Conservation (phyloP, 805 yeast genomes). For the Wickerhamomyces alni region DNA sequence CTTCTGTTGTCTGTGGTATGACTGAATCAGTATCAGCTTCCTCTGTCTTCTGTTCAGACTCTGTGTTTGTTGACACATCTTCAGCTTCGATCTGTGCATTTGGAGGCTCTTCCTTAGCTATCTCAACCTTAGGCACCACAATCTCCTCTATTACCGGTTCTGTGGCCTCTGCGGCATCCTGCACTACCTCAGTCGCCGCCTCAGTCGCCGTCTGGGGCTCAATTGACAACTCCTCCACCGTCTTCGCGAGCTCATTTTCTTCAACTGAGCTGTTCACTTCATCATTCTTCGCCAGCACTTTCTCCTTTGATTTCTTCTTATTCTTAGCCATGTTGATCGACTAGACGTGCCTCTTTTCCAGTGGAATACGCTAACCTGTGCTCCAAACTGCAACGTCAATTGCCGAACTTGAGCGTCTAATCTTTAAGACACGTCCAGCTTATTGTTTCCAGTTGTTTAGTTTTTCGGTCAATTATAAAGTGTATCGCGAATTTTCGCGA, state of each 20-base stretch:
- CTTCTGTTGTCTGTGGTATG: not conserved
- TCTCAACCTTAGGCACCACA: too few relatives aligned
- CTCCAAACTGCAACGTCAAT: not conserved
- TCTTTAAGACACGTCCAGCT: too few relatives aligned
- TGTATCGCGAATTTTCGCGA: too few relatives aligned
- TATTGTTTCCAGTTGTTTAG: too few relatives aligned
- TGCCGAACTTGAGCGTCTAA: too few relatives aligned
- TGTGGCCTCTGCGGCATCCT: not conserved
- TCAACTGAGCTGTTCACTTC: not conserved
- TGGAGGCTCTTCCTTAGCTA: too few relatives aligned
- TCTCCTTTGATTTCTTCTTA: slow-evolving; percentile 7
- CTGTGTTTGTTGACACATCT: not conserved
- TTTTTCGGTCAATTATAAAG: too few relatives aligned
- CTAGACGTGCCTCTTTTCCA: not conserved
- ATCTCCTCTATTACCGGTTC: too few relatives aligned
- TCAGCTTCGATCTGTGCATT: too few relatives aligned
- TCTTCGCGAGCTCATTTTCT: too few relatives aligned
- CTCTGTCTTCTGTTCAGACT: not conserved
- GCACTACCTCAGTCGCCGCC: too few relatives aligned
- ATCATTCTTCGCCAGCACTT: not conserved
- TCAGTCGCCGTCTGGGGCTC: too few relatives aligned
- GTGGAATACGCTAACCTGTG: not conserved
- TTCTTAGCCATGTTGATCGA: slow-evolving; percentile 7
- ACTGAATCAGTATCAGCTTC: not conserved
- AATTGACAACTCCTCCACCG: not conserved